Percentiles rank a stretch among this genome's conserved stretches.
Evolutionary conservation across 768 basidiomycete genomes (phyloP).

Genomic region (Kwoniella shandongensis): DNA sequence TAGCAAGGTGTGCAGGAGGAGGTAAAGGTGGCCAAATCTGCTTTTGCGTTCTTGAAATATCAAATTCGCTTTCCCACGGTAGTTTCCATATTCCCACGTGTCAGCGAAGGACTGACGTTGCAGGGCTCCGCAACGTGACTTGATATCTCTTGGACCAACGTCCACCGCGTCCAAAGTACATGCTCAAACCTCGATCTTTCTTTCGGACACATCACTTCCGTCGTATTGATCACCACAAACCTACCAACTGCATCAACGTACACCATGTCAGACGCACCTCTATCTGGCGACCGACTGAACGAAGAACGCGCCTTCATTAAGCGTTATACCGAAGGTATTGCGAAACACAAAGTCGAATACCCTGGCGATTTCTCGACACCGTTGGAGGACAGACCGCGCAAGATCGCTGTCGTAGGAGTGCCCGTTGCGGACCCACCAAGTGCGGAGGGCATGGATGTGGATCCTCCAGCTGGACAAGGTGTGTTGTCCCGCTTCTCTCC

Average conservation of each 20-base stretch:
- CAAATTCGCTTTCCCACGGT: slow-evolving; percentile 5
- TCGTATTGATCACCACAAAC: neutral
- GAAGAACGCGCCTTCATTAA: slow-evolving; percentile 53
- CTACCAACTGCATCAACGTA: neutral
- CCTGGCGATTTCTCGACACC: slow-evolving; percentile 48
- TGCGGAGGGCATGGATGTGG: slow-evolving; percentile 36
- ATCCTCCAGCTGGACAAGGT: slow-evolving; percentile 33
- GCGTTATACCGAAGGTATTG: slow-evolving; percentile 50
- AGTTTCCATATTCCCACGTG: neutral
- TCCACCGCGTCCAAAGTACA: slow-evolving; percentile 6
- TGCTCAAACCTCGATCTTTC: neutral
- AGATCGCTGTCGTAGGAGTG: slow-evolving; percentile 43
- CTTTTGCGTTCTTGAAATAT: too few species aligned
- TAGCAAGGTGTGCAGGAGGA: too few species aligned
- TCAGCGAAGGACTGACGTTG: neutral
- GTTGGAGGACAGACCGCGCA: slow-evolving; percentile 47
- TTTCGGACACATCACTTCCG: neutral
- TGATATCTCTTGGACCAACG: neutral
- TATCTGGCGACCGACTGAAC: slow-evolving; percentile 38
- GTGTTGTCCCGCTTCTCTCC: slow-evolving; percentile 1
- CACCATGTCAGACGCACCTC: slow-evolving; percentile 34
- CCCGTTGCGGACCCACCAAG: slow-evolving; percentile 44
- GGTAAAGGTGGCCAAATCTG: too few species aligned
- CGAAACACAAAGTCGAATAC: slow-evolving; percentile 47
- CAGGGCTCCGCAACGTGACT: slow-evolving; percentile 5